A percentile compares a stretch with the other conserved stretches of the same genome.
phyloP scores from a whole-genome alignment of 192 early-diverging fungal genomes.

The Podochytrium sp. region DNA sequence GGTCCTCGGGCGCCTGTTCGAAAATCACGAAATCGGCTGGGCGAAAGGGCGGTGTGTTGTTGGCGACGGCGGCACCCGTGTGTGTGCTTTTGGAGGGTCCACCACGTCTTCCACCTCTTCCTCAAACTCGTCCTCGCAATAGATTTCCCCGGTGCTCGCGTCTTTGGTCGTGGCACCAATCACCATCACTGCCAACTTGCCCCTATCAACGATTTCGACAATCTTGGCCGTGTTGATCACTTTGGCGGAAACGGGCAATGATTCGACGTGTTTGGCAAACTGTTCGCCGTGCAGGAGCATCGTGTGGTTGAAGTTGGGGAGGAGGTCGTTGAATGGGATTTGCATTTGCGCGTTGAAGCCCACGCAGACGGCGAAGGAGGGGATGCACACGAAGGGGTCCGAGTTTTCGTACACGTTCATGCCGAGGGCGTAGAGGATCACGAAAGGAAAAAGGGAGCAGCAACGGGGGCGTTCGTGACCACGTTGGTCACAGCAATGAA shows the following conservation, averaged over 20 bases:
- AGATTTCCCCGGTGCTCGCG: constrained; percentile 64
- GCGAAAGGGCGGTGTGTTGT: constrained; percentile 80
- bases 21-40: constrained; percentile 79
- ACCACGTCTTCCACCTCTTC: constrained; percentile 89
- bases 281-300: constrained; percentile 99
- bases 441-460: constrained; percentile 28
- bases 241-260: constrained; percentile 82
- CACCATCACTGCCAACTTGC: constrained; percentile 85
- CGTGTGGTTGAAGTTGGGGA: constrained; percentile 88
- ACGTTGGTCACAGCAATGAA: constrained; percentile 80
- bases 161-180: constrained; percentile 84
- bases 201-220: constrained; percentile 97
- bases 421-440: constrained; percentile 92
- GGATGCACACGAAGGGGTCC: constrained; percentile 83
- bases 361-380: constrained; percentile 91
- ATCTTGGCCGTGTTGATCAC: constrained; percentile 77
- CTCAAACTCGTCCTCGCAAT: constrained; percentile 90
- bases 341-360: constrained; percentile 68
- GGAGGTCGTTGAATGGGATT: constrained; percentile 72
- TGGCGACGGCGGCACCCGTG: constrained; percentile 77
- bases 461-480: constrained; percentile 25
- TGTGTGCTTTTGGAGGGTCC: constrained; percentile 63
- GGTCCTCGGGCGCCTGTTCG: constrained; percentile 88
- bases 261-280: constrained; percentile 85
- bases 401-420: constrained; percentile 96